Conservation (phyloP, 345 rosid species). For the Lumnitzera racemosa region DNA sequence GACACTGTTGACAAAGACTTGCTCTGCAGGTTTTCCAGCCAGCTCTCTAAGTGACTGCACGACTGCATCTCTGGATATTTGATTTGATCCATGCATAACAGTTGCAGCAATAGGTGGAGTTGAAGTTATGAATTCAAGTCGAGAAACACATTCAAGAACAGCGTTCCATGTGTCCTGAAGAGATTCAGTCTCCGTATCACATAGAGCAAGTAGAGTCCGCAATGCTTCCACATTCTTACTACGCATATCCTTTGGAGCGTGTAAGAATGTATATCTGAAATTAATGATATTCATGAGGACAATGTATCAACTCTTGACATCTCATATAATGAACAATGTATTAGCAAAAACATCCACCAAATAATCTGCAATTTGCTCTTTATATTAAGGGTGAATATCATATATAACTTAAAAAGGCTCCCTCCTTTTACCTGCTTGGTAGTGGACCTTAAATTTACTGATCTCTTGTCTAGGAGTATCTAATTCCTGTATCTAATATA, state of each 20-base stretch:
- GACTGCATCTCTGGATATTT: conserved; percentile 94
- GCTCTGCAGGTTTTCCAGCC: conserved; percentile 93
- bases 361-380: too few species aligned
- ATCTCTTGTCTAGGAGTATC: too few species aligned
- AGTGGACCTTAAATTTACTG: too few species aligned
- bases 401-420: too few species aligned
- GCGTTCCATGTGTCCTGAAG: conserved; percentile 99
- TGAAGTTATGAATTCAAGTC: conserved; percentile 85
- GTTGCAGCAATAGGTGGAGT: conserved; percentile 88
- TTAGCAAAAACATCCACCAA: neutral
- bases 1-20: conserved; percentile 85
- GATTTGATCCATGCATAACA: conserved; percentile 97
- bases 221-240: conserved; percentile 97
- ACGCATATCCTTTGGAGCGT: conserved; percentile 95
- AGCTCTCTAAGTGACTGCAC: conserved; percentile 81
- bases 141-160: conserved; percentile 93
- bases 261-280: conserved; percentile 93
- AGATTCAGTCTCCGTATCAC: conserved; percentile 65
- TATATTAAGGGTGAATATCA: too few species aligned
- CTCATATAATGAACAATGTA: neutral
- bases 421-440: too few species aligned
- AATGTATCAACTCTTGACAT: too few species aligned
- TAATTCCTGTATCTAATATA: too few species aligned
- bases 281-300: neutral
- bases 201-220: conserved; percentile 68